phyloP scores from a whole-genome alignment of 1,284 basidiomycete species.

The Sutorius eximius region DNA sequence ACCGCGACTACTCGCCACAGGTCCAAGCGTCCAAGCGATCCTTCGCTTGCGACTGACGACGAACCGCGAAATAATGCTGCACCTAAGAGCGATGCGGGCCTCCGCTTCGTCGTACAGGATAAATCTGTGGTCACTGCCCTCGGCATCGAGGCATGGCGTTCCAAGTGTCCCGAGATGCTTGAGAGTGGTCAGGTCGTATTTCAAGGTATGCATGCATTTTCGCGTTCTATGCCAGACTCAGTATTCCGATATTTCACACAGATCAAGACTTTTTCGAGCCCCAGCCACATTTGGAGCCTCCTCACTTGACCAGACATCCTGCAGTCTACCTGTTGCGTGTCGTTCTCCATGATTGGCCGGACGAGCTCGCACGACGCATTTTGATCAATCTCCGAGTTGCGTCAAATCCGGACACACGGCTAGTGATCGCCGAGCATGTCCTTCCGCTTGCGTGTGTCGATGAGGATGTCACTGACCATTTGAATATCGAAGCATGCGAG shows the following conservation, averaged over 20 bases:
- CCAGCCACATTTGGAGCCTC: constrained; percentile 44
- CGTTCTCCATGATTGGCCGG: constrained; percentile 75
- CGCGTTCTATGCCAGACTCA: neutral
- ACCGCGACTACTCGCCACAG: neutral
- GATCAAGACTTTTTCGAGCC: constrained; percentile 73
- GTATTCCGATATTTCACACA: constrained; percentile 18
- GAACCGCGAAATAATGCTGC: neutral
- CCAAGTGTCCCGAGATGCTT: constrained; percentile 59
- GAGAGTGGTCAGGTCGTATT: constrained; percentile 57
- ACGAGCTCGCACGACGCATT: constrained; percentile 54
- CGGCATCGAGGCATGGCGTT: constrained; percentile 63
- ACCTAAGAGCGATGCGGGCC: constrained; percentile 3
- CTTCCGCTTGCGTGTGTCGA: constrained; percentile 67
- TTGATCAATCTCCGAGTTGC: constrained; percentile 52
- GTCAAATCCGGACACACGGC: constrained; percentile 50
- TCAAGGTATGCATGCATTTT: constrained; percentile 42
- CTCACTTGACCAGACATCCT: constrained; percentile 40
- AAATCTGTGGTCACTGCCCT: constrained; percentile 60
- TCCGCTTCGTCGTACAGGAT: constrained; percentile 67
- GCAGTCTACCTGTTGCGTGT: constrained; percentile 69
- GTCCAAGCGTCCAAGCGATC: constrained; percentile 1
- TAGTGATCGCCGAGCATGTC: constrained; percentile 68
- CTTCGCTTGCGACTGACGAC: neutral
- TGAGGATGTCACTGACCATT: constrained; percentile 28
- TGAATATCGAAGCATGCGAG: neutral